Evolutionary conservation across 768 basidiomycete species (phyloP).

Genomic region (Russula vinacea): DNA sequence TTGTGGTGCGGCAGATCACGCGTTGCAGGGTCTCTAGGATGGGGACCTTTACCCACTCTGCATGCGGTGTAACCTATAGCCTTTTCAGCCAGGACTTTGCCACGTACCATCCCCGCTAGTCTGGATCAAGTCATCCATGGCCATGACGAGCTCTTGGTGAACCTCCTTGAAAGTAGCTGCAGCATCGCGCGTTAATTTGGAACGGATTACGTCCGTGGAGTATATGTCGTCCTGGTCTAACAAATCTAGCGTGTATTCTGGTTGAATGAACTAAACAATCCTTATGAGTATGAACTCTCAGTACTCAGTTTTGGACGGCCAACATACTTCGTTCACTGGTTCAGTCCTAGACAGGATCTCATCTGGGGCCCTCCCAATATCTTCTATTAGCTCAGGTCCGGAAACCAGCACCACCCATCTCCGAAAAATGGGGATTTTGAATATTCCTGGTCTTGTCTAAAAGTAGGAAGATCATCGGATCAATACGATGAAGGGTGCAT

Average conservation of each 20-base stretch:
- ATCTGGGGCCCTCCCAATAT: not conserved
- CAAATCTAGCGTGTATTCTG: not conserved
- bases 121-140: not conserved
- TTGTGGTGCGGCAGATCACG: not conserved
- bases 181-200: not conserved
- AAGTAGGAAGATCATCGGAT: not conserved
- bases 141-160: not conserved
- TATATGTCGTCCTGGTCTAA: not conserved
- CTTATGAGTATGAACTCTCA: not conserved
- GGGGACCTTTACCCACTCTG: conserved; percentile 40
- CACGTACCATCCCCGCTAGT: not conserved
- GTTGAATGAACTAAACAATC: not conserved
- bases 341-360: not conserved
- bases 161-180: not conserved
- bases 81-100: not conserved
- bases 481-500: too few species aligned
- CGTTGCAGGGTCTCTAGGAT: conserved; percentile 30
- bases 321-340: not conserved
- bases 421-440: not conserved
- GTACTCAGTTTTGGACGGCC: too few species aligned
- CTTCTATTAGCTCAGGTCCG: not conserved
- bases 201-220: not conserved
- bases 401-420: not conserved
- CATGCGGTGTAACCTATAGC: not conserved
- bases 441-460: not conserved